Evolutionary conservation across 2,329 filamentous ascomycete species (phyloP).

Genomic region (Neophaeococcomyces mojaviensis): DNA sequence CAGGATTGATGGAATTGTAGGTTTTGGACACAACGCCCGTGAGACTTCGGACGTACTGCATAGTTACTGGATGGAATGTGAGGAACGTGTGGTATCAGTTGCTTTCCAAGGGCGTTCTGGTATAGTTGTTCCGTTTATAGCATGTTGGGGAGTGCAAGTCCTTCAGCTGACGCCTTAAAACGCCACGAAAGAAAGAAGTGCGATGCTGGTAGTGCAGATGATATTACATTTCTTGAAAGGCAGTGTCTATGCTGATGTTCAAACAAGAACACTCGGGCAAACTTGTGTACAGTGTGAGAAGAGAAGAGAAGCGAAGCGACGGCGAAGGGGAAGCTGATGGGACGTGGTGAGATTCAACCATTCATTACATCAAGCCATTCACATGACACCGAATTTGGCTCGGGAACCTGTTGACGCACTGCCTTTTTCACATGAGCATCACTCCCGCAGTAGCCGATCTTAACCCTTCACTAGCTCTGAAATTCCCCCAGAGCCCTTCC

Average conservation of each 20-base stretch:
- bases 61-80: slow-evolving; percentile 33
- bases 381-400: not conserved
- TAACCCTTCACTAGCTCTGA: not conserved
- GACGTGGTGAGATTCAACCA: too few species aligned
- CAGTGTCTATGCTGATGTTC: not conserved
- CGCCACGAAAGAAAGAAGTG: not conserved
- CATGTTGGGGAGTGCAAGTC: not conserved
- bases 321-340: not conserved
- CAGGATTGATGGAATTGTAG: slow-evolving; percentile 99
- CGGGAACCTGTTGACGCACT: not conserved
- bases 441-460: not conserved
- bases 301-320: slow-evolving; percentile 9
- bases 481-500: not conserved
- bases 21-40: slow-evolving; percentile 94
- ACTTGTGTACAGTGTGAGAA: not conserved
- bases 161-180: slow-evolving; percentile 6
- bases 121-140: not conserved
- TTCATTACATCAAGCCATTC: too few species aligned
- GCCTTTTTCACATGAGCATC: not conserved
- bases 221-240: not conserved
- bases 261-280: too few species aligned
- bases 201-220: not conserved
- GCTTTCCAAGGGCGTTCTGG: not conserved
- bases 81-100: slow-evolving; percentile 1
- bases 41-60: slow-evolving; percentile 97